Conservation (phyloP, 169 alveolate species). For the Blepharisma undulans region DNA sequence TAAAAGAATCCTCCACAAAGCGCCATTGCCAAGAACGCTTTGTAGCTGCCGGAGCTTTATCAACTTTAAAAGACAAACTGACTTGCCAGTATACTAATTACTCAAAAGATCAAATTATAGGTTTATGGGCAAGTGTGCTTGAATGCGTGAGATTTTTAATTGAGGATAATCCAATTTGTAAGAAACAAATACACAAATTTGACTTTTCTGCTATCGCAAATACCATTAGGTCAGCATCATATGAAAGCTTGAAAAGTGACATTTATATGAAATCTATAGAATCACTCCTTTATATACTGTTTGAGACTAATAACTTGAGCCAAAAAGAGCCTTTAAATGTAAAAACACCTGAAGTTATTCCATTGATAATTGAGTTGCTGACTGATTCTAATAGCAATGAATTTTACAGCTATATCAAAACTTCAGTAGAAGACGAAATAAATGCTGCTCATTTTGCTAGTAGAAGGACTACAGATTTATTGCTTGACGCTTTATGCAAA, state of each 20-base stretch:
- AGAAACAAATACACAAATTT: neutral
- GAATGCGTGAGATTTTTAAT: slow-evolving; percentile 24
- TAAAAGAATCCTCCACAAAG: neutral
- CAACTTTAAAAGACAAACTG: neutral
- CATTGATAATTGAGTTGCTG: slow-evolving; percentile 10
- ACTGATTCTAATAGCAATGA: neutral
- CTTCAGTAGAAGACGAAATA: neutral
- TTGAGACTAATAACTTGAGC: slow-evolving; percentile 16
- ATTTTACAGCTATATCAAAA: neutral
- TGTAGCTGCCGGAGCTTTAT: neutral
- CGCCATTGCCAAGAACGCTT: neutral
- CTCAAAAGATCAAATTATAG: neutral
- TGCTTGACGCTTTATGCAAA: neutral
- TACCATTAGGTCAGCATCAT: neutral
- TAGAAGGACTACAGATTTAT: neutral
- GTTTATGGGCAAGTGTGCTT: slow-evolving; percentile 7
- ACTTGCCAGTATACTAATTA: neutral
- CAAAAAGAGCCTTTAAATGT: neutral
- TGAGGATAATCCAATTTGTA: slow-evolving; percentile 29
- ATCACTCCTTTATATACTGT: neutral
- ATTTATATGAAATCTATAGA: slow-evolving; percentile 23
- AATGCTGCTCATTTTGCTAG: slow-evolving; percentile 34
- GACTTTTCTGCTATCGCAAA: neutral
- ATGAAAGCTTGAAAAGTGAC: neutral
- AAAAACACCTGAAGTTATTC: slow-evolving; percentile 30